Base-by-base conservation (phyloP, 2,329 filamentous ascomycete genomes). In the Elsinoe arachidis region DNA sequence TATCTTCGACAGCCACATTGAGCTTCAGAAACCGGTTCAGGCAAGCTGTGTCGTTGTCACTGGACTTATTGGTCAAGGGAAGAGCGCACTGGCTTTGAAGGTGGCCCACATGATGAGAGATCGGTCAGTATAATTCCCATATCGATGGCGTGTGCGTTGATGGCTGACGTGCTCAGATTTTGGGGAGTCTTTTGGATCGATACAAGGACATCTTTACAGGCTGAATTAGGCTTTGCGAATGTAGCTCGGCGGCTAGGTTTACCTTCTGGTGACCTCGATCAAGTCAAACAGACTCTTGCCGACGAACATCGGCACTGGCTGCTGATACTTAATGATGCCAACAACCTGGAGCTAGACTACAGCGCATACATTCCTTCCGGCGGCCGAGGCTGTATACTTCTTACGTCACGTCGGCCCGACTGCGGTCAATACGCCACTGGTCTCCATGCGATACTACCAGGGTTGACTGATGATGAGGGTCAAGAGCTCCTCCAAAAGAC, bases 101-200 rank as follows among this genome's bases (percentile, higher is more conserved):
- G 30, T 37, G 2, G 30, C 15, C 26, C 10, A 52, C 15, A 14
- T 15, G 11, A 6, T 52, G 26, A 52, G 47, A 14, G 11, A n/a
- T 35, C 26, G 14, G 47, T 51, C 4, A 33, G 46, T 52, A 35
- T 37, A 5, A 17, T 2, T n/a, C 4, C 11, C n/a, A 15, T 14
- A 44, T 15, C 11, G 11, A 5, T 34, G 47, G 11, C 23, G 7
- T 17, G 2, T 17, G 5, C 2, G 19, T 30, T 15, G 3, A 7
- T 6, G 12, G n/a, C 35, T 35, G 11, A 35, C n/a, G 19, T 44
- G n/a, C 14, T 19, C 11, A 52, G 26, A n/a, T 52, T 35, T 23
- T 34, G 33, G 33, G 33, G 47, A 7, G 26, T 52, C 26, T 52
- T 52, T 30, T 52, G 47, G 47, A 30, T 52, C 17, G 47, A 52